Conservation (phyloP, 805 yeast species). For the Danielozyma ontarioensis region DNA sequence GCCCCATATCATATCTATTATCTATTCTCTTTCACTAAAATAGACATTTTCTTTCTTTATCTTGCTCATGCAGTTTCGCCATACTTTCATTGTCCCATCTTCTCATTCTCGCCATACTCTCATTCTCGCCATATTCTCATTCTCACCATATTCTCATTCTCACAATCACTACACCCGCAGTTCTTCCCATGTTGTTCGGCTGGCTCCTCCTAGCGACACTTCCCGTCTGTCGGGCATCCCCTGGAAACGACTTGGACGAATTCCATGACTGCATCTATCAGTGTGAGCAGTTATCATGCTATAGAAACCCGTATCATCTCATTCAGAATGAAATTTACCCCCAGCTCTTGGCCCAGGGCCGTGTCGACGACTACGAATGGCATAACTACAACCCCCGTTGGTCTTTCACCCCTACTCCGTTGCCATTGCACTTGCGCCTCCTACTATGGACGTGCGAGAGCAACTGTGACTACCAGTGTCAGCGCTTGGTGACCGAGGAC, state of each 20-base stretch:
- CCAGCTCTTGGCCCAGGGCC: slow-evolving; percentile 8
- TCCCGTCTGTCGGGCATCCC: too few relatives aligned
- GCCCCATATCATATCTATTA: too few relatives aligned
- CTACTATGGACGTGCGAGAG: slow-evolving; percentile 40
- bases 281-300: slow-evolving; percentile 39
- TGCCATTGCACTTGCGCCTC: slow-evolving; percentile 37
- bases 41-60: too few relatives aligned
- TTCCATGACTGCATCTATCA: slow-evolving; percentile 51
- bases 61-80: too few relatives aligned
- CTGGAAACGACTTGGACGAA: slow-evolving; percentile 57
- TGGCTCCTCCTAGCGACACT: too few relatives aligned
- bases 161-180: too few relatives aligned
- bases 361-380: slow-evolving; percentile 9
- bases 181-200: too few relatives aligned
- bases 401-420: slow-evolving; percentile 32
- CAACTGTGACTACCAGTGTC: slow-evolving; percentile 93
- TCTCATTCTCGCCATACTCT: too few relatives aligned
- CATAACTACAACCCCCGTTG: slow-evolving; percentile 26
- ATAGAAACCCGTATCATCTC: slow-evolving; percentile 21
- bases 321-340: slow-evolving; percentile 18
- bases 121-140: too few relatives aligned
- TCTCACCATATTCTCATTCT: too few relatives aligned
- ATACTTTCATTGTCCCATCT: too few relatives aligned
- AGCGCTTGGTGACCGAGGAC: slow-evolving; percentile 60
- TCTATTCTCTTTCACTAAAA: too few relatives aligned